Evolutionary conservation across 75 land plant genomes (phyloP).

Genomic region (Sequoiadendron giganteum): DNA sequence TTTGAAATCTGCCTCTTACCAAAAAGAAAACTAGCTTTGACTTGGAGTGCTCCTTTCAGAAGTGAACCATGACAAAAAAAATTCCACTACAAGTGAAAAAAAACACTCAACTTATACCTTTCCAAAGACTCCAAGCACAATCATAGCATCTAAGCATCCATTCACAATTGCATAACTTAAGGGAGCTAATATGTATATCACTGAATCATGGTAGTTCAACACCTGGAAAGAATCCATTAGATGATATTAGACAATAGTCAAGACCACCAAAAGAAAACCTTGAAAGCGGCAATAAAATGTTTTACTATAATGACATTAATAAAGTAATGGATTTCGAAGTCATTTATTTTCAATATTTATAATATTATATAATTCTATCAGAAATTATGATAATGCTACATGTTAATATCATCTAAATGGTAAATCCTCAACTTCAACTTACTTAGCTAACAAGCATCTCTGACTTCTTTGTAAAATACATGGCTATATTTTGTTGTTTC

Average conservation of each 20-base stretch:
- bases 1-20: neutral
- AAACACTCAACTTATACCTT: conserved; percentile 46
- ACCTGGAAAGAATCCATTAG: conserved; percentile 47
- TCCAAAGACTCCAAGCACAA: conserved; percentile 95
- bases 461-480: no score
- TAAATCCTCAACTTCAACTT: no score
- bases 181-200: conserved; percentile 89
- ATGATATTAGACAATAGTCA: neutral
- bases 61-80: neutral
- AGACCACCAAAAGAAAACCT: neutral
- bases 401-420: no score
- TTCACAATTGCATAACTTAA: conserved; percentile 81
- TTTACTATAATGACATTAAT: neutral
- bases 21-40: neutral
- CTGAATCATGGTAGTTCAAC: conserved; percentile 89
- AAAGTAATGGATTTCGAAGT: neutral
- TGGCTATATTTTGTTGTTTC: no score
- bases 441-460: no score
- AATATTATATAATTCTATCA: neutral
- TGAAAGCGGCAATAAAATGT: neutral
- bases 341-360: neutral
- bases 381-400: neutral
- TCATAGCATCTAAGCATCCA: conserved; percentile 98
- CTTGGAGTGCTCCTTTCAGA: neutral
- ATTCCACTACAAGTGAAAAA: neutral